phyloP scores from a whole-genome alignment of 768 basidiomycete species.

The Kwoniella europaea region DNA sequence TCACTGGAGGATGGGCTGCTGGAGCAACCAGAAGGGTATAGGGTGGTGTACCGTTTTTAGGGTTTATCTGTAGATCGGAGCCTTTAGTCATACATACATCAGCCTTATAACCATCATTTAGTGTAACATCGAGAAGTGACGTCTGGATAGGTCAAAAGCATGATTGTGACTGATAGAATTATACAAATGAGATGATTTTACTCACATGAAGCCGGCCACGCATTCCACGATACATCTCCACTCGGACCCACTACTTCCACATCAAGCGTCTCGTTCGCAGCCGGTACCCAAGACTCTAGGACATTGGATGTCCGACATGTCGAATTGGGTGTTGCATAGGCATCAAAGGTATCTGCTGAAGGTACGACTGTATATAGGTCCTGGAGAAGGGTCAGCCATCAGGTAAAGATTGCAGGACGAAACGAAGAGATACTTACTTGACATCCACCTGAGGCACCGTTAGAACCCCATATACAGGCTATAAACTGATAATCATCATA shows the following conservation, averaged over 20 bases:
- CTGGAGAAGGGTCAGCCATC: not conserved
- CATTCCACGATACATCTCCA: constrained; percentile 35
- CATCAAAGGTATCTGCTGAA: constrained; percentile 20
- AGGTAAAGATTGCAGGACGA: not conserved
- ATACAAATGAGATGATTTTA: not conserved
- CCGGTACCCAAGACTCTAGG: constrained; percentile 42
- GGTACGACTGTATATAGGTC: constrained; percentile 43
- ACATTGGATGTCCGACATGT: constrained; percentile 27
- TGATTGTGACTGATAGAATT: too few species aligned
- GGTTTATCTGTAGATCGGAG: constrained; percentile 44
- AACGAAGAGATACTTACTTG: constrained; percentile 31
- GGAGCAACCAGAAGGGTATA: constrained; percentile 47
- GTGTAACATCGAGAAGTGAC: too few species aligned
- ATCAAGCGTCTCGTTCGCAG: constrained; percentile 26
- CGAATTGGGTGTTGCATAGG: constrained; percentile 24
- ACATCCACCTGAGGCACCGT: constrained; percentile 43
- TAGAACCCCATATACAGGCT: constrained; percentile 41
- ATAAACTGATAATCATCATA: constrained; percentile 34
- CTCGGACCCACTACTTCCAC: constrained; percentile 32
- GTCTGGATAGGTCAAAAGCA: too few species aligned
- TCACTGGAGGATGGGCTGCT: constrained; percentile 47
- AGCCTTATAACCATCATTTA: too few species aligned
- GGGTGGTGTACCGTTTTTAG: constrained; percentile 45
- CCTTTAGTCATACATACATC: constrained; percentile 15
- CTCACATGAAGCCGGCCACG: constrained; percentile 46